Percentiles rank a stretch among this genome's conserved stretches.
phyloP scores from a whole-genome alignment of 805 yeast species.

The Babjeviella inositovora region DNA sequence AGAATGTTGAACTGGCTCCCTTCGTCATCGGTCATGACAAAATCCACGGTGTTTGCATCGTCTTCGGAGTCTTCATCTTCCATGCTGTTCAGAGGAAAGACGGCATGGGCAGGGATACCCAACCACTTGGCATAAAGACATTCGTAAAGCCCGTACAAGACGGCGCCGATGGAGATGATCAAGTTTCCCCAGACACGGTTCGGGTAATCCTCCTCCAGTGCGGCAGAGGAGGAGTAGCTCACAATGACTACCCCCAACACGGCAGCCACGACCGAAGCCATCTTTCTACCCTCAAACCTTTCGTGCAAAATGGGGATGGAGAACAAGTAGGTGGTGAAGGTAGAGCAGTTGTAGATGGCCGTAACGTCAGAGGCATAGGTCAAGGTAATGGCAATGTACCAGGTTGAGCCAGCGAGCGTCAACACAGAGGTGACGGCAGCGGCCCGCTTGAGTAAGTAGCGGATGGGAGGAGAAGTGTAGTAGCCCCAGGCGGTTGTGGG shows the following conservation, averaged over 20 bases:
- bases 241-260: slow-evolving; percentile 63
- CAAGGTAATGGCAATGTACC: slow-evolving; percentile 74
- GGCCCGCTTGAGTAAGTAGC: slow-evolving; percentile 25
- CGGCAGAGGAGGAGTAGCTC: slow-evolving; percentile 41
- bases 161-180: slow-evolving; percentile 58
- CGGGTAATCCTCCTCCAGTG: slow-evolving; percentile 22
- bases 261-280: slow-evolving; percentile 55
- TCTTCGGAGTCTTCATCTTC: too few species aligned
- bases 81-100: too few species aligned
- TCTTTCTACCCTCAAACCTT: slow-evolving; percentile 43
- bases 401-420: slow-evolving; percentile 64
- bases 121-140: slow-evolving; percentile 62
- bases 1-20: too few species aligned
- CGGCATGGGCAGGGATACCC: slow-evolving; percentile 58
- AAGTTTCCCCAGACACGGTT: slow-evolving; percentile 53
- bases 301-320: slow-evolving; percentile 66
- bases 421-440: slow-evolving; percentile 35
- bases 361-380: slow-evolving; percentile 79
- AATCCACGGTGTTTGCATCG: too few species aligned
- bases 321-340: slow-evolving; percentile 76
- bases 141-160: slow-evolving; percentile 70
- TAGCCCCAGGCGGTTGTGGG: slow-evolving; percentile 13
- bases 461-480: slow-evolving; percentile 24
- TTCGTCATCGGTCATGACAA: too few species aligned
- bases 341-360: slow-evolving; percentile 82